Conservation (phyloP, 306 rosid genomes). For the Nissolia schottii region DNA sequence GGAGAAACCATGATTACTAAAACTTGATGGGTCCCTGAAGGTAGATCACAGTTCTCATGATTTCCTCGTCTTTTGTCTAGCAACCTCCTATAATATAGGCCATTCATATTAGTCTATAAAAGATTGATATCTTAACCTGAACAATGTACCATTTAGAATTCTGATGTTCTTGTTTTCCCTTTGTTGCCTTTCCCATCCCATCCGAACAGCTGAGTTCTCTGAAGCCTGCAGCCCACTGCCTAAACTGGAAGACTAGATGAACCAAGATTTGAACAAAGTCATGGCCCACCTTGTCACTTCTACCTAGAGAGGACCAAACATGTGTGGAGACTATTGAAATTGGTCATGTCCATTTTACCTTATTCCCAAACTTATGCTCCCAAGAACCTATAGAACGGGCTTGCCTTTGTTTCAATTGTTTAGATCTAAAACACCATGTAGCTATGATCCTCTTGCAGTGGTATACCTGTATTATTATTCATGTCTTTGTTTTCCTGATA, state of each 20-base stretch:
- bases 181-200: conserved; percentile 89
- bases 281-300: conserved; percentile 91
- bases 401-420: conserved; percentile 47
- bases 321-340: conserved; percentile 51
- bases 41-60: conserved; percentile 34
- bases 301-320: conserved; percentile 75
- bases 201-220: conserved; percentile 89
- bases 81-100: conserved; percentile 32
- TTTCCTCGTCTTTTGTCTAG: conserved; percentile 34
- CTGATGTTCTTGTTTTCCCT: conserved; percentile 92
- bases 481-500: conserved; percentile 17
- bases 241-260: conserved; percentile 92
- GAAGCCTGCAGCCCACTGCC: conserved; percentile 97
- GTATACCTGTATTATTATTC: conserved; percentile 33
- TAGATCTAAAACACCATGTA: conserved; percentile 44
- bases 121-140: conserved; percentile 62
- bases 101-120: conserved; percentile 30
- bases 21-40: conserved; percentile 29
- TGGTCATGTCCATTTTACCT: conserved; percentile 63
- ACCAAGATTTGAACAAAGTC: conserved; percentile 88
- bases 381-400: conserved; percentile 63
- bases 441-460: conserved; percentile 39
- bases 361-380: conserved; percentile 69
- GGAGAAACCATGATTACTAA: conserved; percentile 51
- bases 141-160: conserved; percentile 63